Conservation (phyloP, 1,284 basidiomycete genomes). For the Irpex sp. region DNA sequence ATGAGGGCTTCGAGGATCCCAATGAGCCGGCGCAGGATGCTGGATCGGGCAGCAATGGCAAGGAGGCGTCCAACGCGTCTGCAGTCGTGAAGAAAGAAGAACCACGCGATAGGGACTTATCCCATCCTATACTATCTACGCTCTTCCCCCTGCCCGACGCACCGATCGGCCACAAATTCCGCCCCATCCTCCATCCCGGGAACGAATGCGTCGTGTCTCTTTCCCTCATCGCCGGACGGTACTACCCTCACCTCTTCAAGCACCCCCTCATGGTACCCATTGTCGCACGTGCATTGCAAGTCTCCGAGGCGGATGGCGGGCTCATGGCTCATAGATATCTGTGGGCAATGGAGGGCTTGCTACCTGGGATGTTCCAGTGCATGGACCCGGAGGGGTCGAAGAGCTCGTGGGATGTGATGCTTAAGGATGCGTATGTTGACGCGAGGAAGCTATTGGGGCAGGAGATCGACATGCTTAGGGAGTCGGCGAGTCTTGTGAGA, state of each 20-base stretch:
- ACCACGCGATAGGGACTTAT: slow-evolving; percentile 32
- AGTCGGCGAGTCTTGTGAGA: background rate
- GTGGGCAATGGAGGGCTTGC: slow-evolving; percentile 67
- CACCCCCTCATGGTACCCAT: slow-evolving; percentile 51
- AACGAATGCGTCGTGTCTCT: slow-evolving; percentile 64
- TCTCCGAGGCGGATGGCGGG: slow-evolving; percentile 29
- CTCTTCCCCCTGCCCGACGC: slow-evolving; percentile 53
- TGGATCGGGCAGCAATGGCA: too few relatives aligned
- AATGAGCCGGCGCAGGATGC: slow-evolving; percentile 16
- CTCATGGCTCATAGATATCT: slow-evolving; percentile 42
- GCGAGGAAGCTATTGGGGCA: slow-evolving; percentile 28
- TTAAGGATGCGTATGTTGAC: slow-evolving; percentile 51
- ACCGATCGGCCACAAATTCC: slow-evolving; percentile 62
- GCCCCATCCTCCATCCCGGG: slow-evolving; percentile 60
- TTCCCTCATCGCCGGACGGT: slow-evolving; percentile 65
- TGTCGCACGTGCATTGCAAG: slow-evolving; percentile 36
- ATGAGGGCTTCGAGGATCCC: slow-evolving; percentile 64
- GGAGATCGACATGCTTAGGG: background rate
- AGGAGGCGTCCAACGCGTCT: background rate
- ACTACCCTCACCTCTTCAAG: slow-evolving; percentile 63
- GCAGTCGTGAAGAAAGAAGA: slow-evolving; percentile 25
- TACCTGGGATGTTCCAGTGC: slow-evolving; percentile 57
- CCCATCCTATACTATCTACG: slow-evolving; percentile 33
- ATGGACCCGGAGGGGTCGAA: slow-evolving; percentile 59
- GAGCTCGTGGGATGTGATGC: slow-evolving; percentile 46